A percentile compares a stretch with the other conserved stretches of the same genome.
Conservation (phyloP, 2,329 filamentous ascomycete genomes). For the Mollisiaceae sp. region DNA sequence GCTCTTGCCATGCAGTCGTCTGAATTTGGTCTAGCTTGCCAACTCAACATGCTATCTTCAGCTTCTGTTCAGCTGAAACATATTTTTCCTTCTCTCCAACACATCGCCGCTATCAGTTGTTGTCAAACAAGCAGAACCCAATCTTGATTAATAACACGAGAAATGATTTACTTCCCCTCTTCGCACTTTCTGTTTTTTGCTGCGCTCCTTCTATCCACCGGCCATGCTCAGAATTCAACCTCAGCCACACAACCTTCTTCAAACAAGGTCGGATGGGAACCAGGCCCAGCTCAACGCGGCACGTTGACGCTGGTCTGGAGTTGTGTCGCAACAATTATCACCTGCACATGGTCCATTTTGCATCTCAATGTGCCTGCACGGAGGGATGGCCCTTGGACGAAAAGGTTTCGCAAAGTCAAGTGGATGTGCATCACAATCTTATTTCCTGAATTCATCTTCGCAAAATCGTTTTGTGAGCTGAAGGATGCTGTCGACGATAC, state of each 20-base stretch:
- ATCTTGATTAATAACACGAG: neutral
- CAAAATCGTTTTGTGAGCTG: neutral
- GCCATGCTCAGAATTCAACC: neutral
- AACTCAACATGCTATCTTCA: too few species aligned
- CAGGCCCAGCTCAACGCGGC: neutral
- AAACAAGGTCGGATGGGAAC: neutral
- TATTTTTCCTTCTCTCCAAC: too few species aligned
- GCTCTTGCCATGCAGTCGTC: too few species aligned
- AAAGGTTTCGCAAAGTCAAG: neutral
- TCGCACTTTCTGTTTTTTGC: too few species aligned
- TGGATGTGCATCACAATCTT: constrained; percentile 3
- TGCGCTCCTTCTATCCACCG: neutral
- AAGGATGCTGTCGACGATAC: neutral
- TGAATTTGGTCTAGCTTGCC: too few species aligned
- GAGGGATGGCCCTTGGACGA: neutral
- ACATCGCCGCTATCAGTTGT: too few species aligned
- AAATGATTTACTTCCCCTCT: neutral
- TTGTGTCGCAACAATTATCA: constrained; percentile 29
- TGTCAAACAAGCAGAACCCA: too few species aligned
- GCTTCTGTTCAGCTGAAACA: too few species aligned
- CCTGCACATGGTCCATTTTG: constrained; percentile 33
- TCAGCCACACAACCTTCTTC: neutral
- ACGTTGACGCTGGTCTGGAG: constrained; percentile 32
- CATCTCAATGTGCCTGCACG: constrained; percentile 31
- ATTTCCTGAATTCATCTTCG: constrained; percentile 1